Evolutionary conservation across 176 grass and related monocot species (phyloP), one percentile per base, ranked within the genome.

Genomic region (Rhynchospora pubera): DNA sequence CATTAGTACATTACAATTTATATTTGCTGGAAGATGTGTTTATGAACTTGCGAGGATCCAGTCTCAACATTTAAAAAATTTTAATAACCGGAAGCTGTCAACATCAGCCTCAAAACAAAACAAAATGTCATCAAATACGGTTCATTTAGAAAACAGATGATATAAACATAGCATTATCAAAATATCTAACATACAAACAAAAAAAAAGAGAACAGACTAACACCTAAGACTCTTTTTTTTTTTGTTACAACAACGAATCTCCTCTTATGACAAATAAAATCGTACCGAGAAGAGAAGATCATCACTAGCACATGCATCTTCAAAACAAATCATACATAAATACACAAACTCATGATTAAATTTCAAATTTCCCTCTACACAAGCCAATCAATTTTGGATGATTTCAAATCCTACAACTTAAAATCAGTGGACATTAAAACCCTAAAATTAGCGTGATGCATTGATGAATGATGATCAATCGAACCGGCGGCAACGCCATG

Each of bases 401-500:
- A 7, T 45, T 45, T 11, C 2, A 45, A 65, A 45, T 46, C n/a
- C 24, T 60, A 79, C 30, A 69, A 69, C 65, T 68, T 45, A 69
- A 67, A 67, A 19, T 69, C 65, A 45, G 39, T 69, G 0, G 44
- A 69, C 12, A 69, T 44, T 12, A 59, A 62, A 5, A 44, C 12
- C 58, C 7, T 61, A 23, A 59, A 79, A 79, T 57, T 58, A 79
- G 48, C 75, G 59, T 30, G 16, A 62, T 80, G 34, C 34, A 63
- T 45, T 47, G 78, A 21, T 11, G 15, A 59, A 91, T 62, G 78
- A 21, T 11, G 15, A 59, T 93, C 85, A 98, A 83, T 99, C 90
- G 60, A 84, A 99, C 14, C 87, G 77, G 56, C 84, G 89, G 66
- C 97, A 91, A 24, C 89, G 90, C 97, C 97, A 99, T 0, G 97